Conservation (phyloP, 805 yeast species). For the Brettanomyces bruxellensis region DNA sequence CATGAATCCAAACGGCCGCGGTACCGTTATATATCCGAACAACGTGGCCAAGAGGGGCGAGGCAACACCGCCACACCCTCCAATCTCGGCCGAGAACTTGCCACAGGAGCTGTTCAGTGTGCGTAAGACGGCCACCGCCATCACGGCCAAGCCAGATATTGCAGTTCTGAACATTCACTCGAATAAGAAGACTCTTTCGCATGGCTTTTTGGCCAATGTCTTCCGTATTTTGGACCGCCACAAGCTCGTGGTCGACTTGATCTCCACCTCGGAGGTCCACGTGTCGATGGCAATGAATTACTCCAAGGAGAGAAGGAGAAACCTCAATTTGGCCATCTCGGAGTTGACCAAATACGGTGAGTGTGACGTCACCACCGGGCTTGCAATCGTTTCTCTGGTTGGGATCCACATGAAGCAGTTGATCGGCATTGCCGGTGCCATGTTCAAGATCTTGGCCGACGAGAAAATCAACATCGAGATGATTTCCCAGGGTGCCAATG, state of each 20-base stretch:
- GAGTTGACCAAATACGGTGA: constrained; percentile 77
- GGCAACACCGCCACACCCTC: constrained; percentile 91
- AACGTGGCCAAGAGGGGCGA: constrained; percentile 80
- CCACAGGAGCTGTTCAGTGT: constrained; percentile 32
- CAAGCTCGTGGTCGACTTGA: constrained; percentile 85
- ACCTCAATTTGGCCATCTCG: constrained; percentile 61
- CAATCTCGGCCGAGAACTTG: constrained; percentile 54
- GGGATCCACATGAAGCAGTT: constrained; percentile 96
- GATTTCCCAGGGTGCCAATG: constrained; percentile 98
- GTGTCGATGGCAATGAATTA: constrained; percentile 95
- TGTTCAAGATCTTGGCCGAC: constrained; percentile 91
- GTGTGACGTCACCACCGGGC: constrained; percentile 78
- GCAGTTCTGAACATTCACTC: constrained; percentile 91
- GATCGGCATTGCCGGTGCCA: constrained; percentile 94
- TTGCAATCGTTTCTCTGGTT: constrained; percentile 89
- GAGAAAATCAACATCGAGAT: constrained; percentile 91
- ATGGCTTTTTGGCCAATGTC: constrained; percentile 89
- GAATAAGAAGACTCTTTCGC: constrained; percentile 84
- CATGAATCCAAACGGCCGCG: constrained; percentile 84
- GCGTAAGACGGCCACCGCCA: constrained; percentile 82
- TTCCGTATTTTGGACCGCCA: constrained; percentile 79
- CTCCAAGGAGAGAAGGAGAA: constrained; percentile 46
- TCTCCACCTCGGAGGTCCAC: constrained; percentile 95
- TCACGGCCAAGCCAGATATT: constrained; percentile 88
- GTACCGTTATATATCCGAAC: constrained; percentile 92